Base-by-base conservation (phyloP, 805 yeast genomes). In the Priceomyces fermenticarens region DNA sequence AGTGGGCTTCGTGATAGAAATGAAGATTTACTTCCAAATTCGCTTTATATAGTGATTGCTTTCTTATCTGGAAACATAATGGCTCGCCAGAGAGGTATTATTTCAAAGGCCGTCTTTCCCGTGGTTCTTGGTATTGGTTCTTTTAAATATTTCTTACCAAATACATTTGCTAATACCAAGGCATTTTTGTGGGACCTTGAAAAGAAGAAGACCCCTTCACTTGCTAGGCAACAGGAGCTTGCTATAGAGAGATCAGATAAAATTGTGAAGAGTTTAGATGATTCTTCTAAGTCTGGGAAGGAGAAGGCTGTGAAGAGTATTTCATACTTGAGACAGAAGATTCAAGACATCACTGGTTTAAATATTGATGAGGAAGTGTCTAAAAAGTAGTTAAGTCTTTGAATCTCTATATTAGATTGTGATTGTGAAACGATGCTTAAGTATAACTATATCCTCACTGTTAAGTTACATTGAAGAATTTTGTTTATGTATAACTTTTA, bases 21-120 rank as follows among this genome's bases (percentile, higher is more conserved):
- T 32, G 96, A 88, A 64, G 85, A 80, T 36, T 62, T 87, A 38
- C 70, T 85, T 37, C 93, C 96, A 10, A 84, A 83, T 47, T 63
- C 81, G 3, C 61, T 86, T 25, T 88, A 86, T 57, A 71, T 88
- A 30, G 56, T 80, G 8, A 76, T 87, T 23, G 89, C 88, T 10
- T 73, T 80, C 2, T 69, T 88, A 40, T 65, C 88, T 6, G 96
- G 96, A 30, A 75, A 84, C 35, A 81, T 88, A 39, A 52, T 81
- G 37, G 78, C 93, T 2, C 84, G 95, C 53, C 79, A 82, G 52
- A 72, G 85, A 43, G 79, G 79, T 42, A 48, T 81, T 15, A 39
- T 81, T 2, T 54, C 84, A 10, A 78, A 81, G 52, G 67, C 73
- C 3, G 46, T 75, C 0, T 64, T 76, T 11, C 96, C 96, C 1